Evolutionary conservation across 768 basidiomycete species (phyloP).

Genomic region (Lyophyllum semitale): DNA sequence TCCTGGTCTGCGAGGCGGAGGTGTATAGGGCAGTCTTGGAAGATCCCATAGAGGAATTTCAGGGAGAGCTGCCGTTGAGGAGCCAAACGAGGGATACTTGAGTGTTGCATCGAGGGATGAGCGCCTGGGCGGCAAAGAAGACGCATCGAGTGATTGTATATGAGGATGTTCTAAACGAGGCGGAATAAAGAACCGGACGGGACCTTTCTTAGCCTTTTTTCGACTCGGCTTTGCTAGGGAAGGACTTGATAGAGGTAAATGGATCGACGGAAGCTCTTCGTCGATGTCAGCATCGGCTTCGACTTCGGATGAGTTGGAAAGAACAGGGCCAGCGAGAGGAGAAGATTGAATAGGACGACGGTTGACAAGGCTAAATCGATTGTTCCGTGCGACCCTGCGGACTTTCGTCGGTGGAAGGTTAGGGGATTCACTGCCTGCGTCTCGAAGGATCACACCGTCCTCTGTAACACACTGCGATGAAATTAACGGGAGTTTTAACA

Average conservation of each 20-base stretch:
- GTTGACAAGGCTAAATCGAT: constrained; percentile 5
- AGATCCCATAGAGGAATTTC: neutral
- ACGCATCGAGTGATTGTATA: neutral
- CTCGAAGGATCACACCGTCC: neutral
- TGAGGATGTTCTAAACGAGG: neutral
- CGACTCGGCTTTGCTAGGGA: neutral
- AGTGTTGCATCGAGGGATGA: constrained; percentile 1
- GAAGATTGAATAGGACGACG: constrained; percentile 42
- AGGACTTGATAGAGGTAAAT: neutral
- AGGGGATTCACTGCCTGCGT: neutral
- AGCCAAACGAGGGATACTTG: neutral
- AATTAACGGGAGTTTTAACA: neutral
- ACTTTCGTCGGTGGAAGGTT: neutral
- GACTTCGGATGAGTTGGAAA: constrained; percentile 19
- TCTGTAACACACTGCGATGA: neutral
- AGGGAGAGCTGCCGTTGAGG: neutral
- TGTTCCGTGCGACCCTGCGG: constrained; percentile 10
- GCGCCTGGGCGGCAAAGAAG: neutral
- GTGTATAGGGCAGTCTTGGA: neutral
- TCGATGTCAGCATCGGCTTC: neutral
- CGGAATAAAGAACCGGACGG: constrained; percentile 9
- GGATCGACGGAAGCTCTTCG: neutral
- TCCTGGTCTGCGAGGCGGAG: neutral
- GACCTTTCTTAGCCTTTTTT: neutral
- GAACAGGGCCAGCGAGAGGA: constrained; percentile 41